These are phyloP conservation scores for Suillus luteus DNA, from an alignment of 768 basidiomycete genomes.

Conservation along the genomic window DNA sequence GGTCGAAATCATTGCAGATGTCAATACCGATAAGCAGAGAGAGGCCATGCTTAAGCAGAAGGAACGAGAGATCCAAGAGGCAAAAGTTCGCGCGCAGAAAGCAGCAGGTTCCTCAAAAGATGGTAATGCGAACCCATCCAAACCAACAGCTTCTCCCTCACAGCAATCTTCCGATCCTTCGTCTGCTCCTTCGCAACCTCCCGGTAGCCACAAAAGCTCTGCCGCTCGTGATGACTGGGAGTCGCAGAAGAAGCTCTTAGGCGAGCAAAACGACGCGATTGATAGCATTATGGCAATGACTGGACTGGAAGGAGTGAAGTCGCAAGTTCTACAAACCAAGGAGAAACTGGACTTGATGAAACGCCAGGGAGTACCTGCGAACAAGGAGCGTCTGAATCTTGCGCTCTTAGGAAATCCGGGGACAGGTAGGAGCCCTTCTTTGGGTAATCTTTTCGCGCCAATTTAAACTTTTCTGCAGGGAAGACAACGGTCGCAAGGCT, in stretches of 20 bases:
- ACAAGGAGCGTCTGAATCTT: slow-evolving; percentile 55
- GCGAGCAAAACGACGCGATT: slow-evolving; percentile 47
- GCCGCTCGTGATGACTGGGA: slow-evolving; percentile 43
- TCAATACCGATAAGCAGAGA: slow-evolving; percentile 36
- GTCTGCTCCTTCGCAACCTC: not conserved
- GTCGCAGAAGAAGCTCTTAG: slow-evolving; percentile 51
- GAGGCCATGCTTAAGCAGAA: slow-evolving; percentile 39
- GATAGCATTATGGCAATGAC: slow-evolving; percentile 63
- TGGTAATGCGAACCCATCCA: not conserved
- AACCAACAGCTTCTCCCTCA: not conserved
- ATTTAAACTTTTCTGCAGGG: slow-evolving; percentile 34
- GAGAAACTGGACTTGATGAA: slow-evolving; percentile 48
- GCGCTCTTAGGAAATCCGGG: slow-evolving; percentile 69
- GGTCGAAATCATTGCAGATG: slow-evolving; percentile 32
- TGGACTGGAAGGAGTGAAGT: slow-evolving; percentile 61
- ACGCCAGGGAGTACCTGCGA: slow-evolving; percentile 48
- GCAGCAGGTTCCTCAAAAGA: slow-evolving; percentile 3
- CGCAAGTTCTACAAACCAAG: slow-evolving; percentile 51
- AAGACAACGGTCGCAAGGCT: slow-evolving; percentile 66
- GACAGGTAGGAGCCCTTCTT: slow-evolving; percentile 46
- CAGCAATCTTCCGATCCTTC: not conserved
- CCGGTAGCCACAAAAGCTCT: not conserved
- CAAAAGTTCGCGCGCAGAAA: slow-evolving; percentile 11
- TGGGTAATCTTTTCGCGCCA: not conserved
- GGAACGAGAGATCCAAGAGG: slow-evolving; percentile 40